Base-by-base conservation (phyloP, 108 stramenopile species). In the Cyclotella sp. region DNA sequence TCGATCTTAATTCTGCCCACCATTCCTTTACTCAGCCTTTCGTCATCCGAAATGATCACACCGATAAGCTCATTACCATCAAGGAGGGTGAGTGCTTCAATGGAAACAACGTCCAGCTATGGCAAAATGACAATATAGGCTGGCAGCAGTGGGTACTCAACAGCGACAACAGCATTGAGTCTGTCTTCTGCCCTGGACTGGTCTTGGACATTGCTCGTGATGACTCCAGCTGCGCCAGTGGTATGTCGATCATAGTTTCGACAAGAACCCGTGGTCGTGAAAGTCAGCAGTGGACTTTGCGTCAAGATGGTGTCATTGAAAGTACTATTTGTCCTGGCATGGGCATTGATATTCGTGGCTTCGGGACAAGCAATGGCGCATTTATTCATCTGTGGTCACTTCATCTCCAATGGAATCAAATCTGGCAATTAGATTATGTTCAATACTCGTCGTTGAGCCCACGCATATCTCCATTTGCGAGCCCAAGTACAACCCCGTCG, bases 291-390 rank as follows among this genome's bases (percentile, higher is more conserved):
- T 61, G 60, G 60, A n/a, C n/a, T 61, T 15, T 61, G 12, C 60
- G 34, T 39, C 30, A 61, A 24, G 55, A 57, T 61, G 60, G 60
- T 16, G n/a, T 14, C 12, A 39, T 61, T 61, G 60, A 61, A 21
- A 61, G 60, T 12, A 15, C 34, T 1, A 30, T n/a, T 13, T 61
- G 60, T n/a, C 30, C 29, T 15, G 19, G 19, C 13, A 61, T 1
- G 19, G 60, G 60, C 34, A 61, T 61, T 39, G 60, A 61, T 61
- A 61, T 61, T 12, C 60, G 34, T 34, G 60, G 60, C 12, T 61
- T 10, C 34, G 60, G 60, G 34, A 61, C 60, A n/a, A 2, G 14
- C 29, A 61, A 61, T 21, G 60, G 60, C 34, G 60, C 60, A 2
- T 7, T 14, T 39, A 13, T 61, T 39, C 60, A 61, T 61, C 60